phyloP scores from a whole-genome alignment of 1,139 yeast genomes.

The Pichia sp. region DNA sequence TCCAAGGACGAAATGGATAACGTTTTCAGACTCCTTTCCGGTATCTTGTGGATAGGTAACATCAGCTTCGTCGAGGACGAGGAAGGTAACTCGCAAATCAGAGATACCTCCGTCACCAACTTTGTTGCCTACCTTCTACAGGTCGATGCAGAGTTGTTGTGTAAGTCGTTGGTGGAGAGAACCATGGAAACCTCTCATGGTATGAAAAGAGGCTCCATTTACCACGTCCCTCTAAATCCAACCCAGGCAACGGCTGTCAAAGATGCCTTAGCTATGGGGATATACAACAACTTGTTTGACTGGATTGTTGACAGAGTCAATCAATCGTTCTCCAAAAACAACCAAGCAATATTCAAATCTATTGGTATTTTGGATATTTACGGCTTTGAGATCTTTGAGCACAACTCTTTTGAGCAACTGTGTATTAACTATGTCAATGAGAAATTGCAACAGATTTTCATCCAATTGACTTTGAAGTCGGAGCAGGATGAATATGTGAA shows the following conservation, averaged over 20 bases:
- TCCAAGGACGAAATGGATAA: constrained; percentile 80
- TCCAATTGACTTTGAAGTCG: constrained; percentile 89
- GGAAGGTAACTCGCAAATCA: constrained; percentile 75
- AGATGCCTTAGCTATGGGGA: constrained; percentile 93
- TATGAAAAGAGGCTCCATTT: constrained; percentile 83
- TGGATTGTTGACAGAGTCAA: constrained; percentile 98
- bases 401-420: constrained; percentile 93
- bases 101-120: constrained; percentile 84
- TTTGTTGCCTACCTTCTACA: constrained; percentile 90
- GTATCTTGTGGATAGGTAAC: constrained; percentile 93
- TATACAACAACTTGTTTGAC: constrained; percentile 87
- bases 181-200: constrained; percentile 89
- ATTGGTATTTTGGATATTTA: constrained; percentile 96
- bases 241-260: constrained; percentile 93
- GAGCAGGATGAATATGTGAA: constrained; percentile 97
- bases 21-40: constrained; percentile 78
- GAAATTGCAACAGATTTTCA: constrained; percentile 94
- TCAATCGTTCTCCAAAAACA: constrained; percentile 46
- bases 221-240: constrained; percentile 87
- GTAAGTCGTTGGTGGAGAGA: constrained; percentile 70
- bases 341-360: constrained; percentile 52
- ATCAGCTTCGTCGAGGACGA: constrained; percentile 81
- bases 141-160: constrained; percentile 65
- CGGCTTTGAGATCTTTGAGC: constrained; percentile 97
- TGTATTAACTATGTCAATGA: constrained; percentile 98